phyloP scores from a whole-genome alignment of 2,329 filamentous ascomycete genomes.

The Aspergillus clavatus region DNA sequence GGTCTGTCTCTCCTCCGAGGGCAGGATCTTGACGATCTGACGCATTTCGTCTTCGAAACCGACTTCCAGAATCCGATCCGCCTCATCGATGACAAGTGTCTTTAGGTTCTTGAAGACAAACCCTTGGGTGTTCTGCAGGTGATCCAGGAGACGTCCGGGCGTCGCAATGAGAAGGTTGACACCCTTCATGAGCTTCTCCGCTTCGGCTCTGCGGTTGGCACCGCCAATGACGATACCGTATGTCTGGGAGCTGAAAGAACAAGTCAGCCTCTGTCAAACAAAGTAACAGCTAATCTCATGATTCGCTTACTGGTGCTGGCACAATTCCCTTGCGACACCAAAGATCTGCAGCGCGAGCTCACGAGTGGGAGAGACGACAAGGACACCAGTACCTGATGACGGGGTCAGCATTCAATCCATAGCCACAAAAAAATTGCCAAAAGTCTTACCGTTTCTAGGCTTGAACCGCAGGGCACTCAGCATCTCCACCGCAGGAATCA shows the following conservation, averaged over 20 bases:
- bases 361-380: conserved; percentile 87
- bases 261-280: neutral
- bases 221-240: conserved; percentile 96
- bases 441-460: conserved; percentile 66
- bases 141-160: conserved; percentile 85
- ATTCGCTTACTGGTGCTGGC: neutral
- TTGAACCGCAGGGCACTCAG: conserved; percentile 87
- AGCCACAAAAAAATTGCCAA: neutral
- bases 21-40: conserved; percentile 90
- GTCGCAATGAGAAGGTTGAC: conserved; percentile 94
- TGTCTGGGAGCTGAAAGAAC: conserved; percentile 53
- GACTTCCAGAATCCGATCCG: conserved; percentile 91
- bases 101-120: conserved; percentile 92
- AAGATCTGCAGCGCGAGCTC: conserved; percentile 96
- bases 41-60: conserved; percentile 99
- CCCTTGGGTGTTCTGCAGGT: conserved; percentile 83
- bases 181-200: conserved; percentile 88
- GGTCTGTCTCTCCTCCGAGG: conserved; percentile 80
- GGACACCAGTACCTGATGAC: conserved; percentile 65
- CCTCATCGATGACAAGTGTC: conserved; percentile 91
- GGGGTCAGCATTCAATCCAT: conserved; percentile 6
- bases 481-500: conserved; percentile 93
- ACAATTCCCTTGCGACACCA: conserved; percentile 73
- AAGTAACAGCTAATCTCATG: neutral
- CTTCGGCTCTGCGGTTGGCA: conserved; percentile 84